Conservation (phyloP, 495 filamentous ascomycete species). For the Xylaria palmicola region DNA sequence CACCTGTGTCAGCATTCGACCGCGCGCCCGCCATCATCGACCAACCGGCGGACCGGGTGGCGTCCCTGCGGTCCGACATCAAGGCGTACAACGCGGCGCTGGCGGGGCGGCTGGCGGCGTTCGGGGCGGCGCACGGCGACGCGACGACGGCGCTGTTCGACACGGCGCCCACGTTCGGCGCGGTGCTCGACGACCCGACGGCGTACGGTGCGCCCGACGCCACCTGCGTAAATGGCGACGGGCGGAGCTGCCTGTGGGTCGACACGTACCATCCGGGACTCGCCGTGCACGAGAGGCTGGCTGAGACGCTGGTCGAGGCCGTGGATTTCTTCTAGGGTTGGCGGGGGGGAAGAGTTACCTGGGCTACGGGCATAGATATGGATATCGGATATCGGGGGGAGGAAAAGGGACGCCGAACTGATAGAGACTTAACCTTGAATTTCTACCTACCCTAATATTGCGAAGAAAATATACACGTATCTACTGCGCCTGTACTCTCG, state of each 20-base stretch:
- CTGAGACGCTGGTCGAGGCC: constrained; percentile 17
- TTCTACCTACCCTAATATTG: too few relatives aligned
- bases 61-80: constrained; percentile 16
- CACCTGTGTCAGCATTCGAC: constrained; percentile 16
- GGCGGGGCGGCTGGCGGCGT: constrained; percentile 20
- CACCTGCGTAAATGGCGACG: constrained; percentile 45
- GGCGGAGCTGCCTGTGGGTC: constrained; percentile 45
- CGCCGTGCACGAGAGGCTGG: constrained; percentile 38
- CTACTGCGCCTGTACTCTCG: too few relatives aligned
- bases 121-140: constrained; percentile 30
- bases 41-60: background rate
- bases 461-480: too few relatives aligned
- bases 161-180: constrained; percentile 39
- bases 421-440: too few relatives aligned
- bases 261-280: constrained; percentile 47
- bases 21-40: constrained; percentile 1
- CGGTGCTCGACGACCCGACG: constrained; percentile 40
- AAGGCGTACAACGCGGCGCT: constrained; percentile 35
- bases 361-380: too few relatives aligned
- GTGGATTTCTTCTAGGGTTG: constrained; percentile 11
- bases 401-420: too few relatives aligned
- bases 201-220: constrained; percentile 43
- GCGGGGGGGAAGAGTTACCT: background rate
- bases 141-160: constrained; percentile 36
- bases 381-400: too few relatives aligned